These are phyloP conservation scores for Hyaloperonospora brassicae DNA, from an alignment of 352 stramenopile species.

Conservation along the genomic window DNA sequence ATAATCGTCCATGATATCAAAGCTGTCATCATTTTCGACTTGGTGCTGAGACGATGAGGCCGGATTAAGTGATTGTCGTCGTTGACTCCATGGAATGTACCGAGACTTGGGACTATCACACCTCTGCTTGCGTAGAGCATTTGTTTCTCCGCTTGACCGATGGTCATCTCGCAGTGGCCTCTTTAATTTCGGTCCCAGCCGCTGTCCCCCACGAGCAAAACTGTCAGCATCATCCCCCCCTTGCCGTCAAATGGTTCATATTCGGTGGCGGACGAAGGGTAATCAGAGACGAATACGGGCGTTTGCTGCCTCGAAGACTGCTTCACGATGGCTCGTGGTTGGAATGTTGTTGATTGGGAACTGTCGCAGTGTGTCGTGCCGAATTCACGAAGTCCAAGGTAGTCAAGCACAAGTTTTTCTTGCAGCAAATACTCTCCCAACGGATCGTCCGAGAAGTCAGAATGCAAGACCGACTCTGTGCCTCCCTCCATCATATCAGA, in stretches of 20 bases:
- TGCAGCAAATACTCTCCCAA: slow-evolving; percentile 54
- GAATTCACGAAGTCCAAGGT: slow-evolving; percentile 51
- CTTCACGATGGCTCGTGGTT: neutral
- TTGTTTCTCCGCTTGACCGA: neutral
- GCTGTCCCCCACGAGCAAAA: neutral
- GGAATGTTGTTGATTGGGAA: slow-evolving; percentile 8
- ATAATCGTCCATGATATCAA: slow-evolving; percentile 26
- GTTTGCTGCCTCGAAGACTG: neutral
- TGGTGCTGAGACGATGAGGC: slow-evolving; percentile 7
- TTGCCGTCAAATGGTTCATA: slow-evolving; percentile 13
- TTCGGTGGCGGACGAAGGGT: slow-evolving; percentile 8
- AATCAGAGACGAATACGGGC: slow-evolving; percentile 8
- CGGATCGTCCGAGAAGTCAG: slow-evolving; percentile 56
- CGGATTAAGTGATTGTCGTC: slow-evolving; percentile 2
- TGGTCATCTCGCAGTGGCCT: slow-evolving; percentile 8
- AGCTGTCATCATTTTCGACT: slow-evolving; percentile 14
- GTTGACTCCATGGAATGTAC: slow-evolving; percentile 10
- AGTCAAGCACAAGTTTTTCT: slow-evolving; percentile 63
- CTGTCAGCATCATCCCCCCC: slow-evolving; percentile 4
- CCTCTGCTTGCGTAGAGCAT: slow-evolving; percentile 12
- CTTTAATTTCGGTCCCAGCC: slow-evolving; percentile 7
- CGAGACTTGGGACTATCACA: slow-evolving; percentile 4
- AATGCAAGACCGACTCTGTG: slow-evolving; percentile 59
- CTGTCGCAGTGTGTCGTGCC: slow-evolving; percentile 21
- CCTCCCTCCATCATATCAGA: slow-evolving; percentile 50